A percentile compares a stretch with the other conserved stretches of the same genome.
Conservation (phyloP, 257 asterid species). For the Leonotis leonurus region DNA sequence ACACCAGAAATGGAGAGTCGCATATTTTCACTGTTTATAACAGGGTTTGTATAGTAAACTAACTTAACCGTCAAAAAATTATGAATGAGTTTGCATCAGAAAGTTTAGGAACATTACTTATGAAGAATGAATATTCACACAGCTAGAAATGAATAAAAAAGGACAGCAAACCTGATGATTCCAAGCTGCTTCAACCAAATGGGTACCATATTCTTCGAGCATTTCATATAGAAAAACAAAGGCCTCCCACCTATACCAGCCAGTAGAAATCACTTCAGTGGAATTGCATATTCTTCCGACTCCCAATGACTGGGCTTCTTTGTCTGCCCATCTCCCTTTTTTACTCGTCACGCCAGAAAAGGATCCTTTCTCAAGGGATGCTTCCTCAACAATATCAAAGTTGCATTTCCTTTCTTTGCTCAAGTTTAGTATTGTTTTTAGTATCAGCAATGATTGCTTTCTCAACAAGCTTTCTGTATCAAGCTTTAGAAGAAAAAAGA, state of each 20-base stretch:
- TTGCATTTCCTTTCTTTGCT: slow-evolving; percentile 35
- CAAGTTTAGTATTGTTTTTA: slow-evolving; percentile 53
- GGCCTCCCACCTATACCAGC: slow-evolving; percentile 75
- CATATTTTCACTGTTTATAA: neutral
- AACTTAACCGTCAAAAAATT: neutral
- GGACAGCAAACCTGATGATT: slow-evolving; percentile 67
- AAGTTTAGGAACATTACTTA: neutral
- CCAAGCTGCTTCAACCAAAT: slow-evolving; percentile 99
- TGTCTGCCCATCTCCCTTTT: slow-evolving; percentile 81
- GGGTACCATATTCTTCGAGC: slow-evolving; percentile 98
- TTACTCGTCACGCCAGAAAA: slow-evolving; percentile 39
- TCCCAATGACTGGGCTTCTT: slow-evolving; percentile 85
- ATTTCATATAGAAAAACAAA: slow-evolving; percentile 86
- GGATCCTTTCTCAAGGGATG: slow-evolving; percentile 33
- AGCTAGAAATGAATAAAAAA: neutral
- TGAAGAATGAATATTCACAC: neutral
- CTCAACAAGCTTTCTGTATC: slow-evolving; percentile 65
- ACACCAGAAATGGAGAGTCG: neutral
- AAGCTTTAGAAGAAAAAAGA: slow-evolving; percentile 36
- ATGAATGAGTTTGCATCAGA: neutral
- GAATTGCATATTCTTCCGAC: slow-evolving; percentile 54
- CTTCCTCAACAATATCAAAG: slow-evolving; percentile 33
- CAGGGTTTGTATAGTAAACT: neutral
- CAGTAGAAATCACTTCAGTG: slow-evolving; percentile 30
- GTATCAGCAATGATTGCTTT: slow-evolving; percentile 71